phyloP scores from a whole-genome alignment of 148 eudicot genomes.

The Mesembryanthemum crystallinum region DNA sequence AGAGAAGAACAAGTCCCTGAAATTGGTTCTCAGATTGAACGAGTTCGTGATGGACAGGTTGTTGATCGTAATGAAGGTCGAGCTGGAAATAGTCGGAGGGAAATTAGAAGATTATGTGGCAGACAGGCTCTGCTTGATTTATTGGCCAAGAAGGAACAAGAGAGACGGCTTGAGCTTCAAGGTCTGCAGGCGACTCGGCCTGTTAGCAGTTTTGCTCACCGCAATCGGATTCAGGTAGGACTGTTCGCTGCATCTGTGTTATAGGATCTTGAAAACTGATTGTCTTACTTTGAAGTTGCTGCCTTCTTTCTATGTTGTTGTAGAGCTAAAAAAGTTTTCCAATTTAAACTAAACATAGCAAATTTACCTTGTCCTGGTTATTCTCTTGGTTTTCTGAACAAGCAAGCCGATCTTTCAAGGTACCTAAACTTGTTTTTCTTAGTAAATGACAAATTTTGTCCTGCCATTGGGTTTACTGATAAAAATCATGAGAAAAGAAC shows the following conservation, averaged over 20 bases:
- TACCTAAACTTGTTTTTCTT: no score
- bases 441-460: background rate
- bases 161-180: constrained; percentile 64
- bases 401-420: background rate
- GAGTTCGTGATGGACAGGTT: constrained; percentile 45
- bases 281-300: background rate
- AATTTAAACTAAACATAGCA: no score
- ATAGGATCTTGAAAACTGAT: background rate
- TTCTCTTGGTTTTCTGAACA: background rate
- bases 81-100: constrained; percentile 40
- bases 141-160: constrained; percentile 54
- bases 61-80: constrained; percentile 34
- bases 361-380: background rate
- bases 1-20: constrained; percentile 52
- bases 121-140: constrained; percentile 89
- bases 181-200: constrained; percentile 45
- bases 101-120: constrained; percentile 68
- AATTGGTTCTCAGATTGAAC: constrained; percentile 51
- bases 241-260: background rate
- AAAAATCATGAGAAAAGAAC: background rate
- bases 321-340: background rate
- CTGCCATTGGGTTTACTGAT: background rate
- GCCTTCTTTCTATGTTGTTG: background rate
- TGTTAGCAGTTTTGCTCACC: constrained; percentile 68
- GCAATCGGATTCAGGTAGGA: constrained; percentile 86